Evolutionary conservation across 805 yeast species (phyloP), one percentile per base, ranked within the genome.

Genomic region (Teunomyces kruisii): DNA sequence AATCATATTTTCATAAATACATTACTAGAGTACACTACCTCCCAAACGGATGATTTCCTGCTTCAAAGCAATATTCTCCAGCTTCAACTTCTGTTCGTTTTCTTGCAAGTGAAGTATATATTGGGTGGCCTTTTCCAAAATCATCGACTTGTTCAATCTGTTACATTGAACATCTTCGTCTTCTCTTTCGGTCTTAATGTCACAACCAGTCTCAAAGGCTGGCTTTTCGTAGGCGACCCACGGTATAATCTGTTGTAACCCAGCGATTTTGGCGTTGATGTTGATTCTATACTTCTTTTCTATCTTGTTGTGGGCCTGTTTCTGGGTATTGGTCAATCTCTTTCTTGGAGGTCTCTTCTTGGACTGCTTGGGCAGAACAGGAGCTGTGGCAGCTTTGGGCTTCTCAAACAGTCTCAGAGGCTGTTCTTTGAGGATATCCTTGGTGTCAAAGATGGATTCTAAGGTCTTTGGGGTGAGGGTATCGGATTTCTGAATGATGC

Each of bases 201-300:
- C 26, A 26, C 19, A 12, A 9, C 64, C 65, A 12, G 75, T 72
- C 54, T 79, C 85, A 57, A 82, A 82, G 0, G 86, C 85, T 2
- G 84, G 78, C 50, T 78, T 78, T 48, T 81, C 86, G 40, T 71
- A 63, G 3, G 83, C 78, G 43, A 83, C 79, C 80, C 84, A 79
- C 9, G 90, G 90, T 29, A 84, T 83, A 17, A 84, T 71, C 54
- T 76, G 77, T 57, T 83, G 87, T 43, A 84, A 64, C 26, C 81
- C 81, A 3, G 86, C 86, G 45, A 84, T 84, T 59, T 83, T 84
- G 9, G 86, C 79, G 58, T 84, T 84, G 60, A 84, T 83, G 61
- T 84, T 84, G 48, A 82, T 83, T 59, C 89, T 69, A 61, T 84
- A 84, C 47, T 83, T 76, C 58, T 84, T 81, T 57, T 84, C 90